Evolutionary conservation across 345 rosid genomes (phyloP).

Genomic region (Kernera saxatilis): DNA sequence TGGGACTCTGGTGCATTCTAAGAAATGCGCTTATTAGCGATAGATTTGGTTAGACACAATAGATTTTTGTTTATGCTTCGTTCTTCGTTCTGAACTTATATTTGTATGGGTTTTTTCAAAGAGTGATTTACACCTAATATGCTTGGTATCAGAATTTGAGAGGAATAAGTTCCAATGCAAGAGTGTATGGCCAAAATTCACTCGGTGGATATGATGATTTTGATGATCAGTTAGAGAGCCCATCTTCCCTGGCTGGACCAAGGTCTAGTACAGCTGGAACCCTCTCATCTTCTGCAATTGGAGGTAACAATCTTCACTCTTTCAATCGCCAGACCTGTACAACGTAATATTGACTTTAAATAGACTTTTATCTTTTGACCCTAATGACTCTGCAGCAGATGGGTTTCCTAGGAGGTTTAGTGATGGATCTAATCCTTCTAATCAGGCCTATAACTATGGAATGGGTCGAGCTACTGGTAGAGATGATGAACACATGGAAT

Average conservation of each 20-base stretch:
- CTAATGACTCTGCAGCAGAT: constrained; percentile 45
- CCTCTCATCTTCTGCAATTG: constrained; percentile 42
- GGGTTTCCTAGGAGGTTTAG: constrained; percentile 54
- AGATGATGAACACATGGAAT: constrained; percentile 52
- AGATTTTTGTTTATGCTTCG: background rate
- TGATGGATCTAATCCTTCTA: constrained; percentile 61
- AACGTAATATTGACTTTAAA: constrained; percentile 36
- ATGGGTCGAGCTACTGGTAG: constrained; percentile 40
- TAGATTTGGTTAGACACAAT: background rate
- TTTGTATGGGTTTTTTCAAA: background rate
- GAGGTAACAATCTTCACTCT: constrained; percentile 44
- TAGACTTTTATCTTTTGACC: constrained; percentile 36
- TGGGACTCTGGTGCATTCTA: background rate
- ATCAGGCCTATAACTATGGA: constrained; percentile 50
- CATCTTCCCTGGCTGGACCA: constrained; percentile 48
- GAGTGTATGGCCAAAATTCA: constrained; percentile 41
- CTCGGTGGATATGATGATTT: constrained; percentile 38
- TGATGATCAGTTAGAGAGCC: constrained; percentile 51
- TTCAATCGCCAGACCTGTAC: constrained; percentile 34
- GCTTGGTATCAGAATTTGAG: constrained; percentile 45
- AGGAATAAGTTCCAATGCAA: constrained; percentile 42
- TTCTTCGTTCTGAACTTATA: background rate
- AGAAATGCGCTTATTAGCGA: background rate
- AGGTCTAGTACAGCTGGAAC: constrained; percentile 46
- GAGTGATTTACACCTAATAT: constrained; percentile 15